Base-by-base conservation (phyloP, 345 rosid species). In the Aurinia saxatilis region DNA sequence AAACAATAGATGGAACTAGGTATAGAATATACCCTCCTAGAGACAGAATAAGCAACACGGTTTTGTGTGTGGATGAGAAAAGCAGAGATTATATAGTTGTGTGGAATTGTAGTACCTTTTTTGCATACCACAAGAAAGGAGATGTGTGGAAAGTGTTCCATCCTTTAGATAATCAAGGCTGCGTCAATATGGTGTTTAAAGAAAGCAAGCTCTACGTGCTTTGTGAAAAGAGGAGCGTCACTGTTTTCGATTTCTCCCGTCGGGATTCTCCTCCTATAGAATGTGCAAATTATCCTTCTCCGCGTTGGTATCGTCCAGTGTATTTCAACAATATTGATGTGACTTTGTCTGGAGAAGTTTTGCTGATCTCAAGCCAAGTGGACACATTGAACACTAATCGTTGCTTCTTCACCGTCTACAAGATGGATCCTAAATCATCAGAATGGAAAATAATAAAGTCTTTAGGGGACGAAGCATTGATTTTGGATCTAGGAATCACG, bases 201-300 rank as follows among this genome's bases (percentile, higher is more conserved):
- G 27, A 61, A 48, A 25, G 12, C 36, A 61, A 48, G 66, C 56
- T 61, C 35, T 61, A 61, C 36, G 66, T 61, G 1, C n/a, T n/a
- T n/a, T n/a, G n/a, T n/a, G n/a, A n/a, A n/a, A n/a, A n/a, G n/a
- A n/a, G n/a, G n/a, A n/a, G 3, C 27, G 2, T 42, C 17, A 42
- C 3, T 12, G 17, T 33, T 30, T 60, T 21, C 35, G 44, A 47
- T 48, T 47, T 60, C 34, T 23, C 15, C 12, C 2, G 35, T 14
- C 15, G 33, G 46, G 46, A 14, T 36, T 21, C n/a, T n/a, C n/a
- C 66, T 21, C 55, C 36, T 9, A 47, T 14, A 25, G 35, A 55
- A 56, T 56, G 46, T 56, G 60, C 8, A 21, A 56, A 13, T 33
- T 10, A 16, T 23, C 1, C 12, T 21, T 1, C 10, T 33, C 14